Evolutionary conservation across 345 rosid genomes (phyloP), one percentile per base, ranked within the genome.

Genomic region (Chamaenerion angustifolium): DNA sequence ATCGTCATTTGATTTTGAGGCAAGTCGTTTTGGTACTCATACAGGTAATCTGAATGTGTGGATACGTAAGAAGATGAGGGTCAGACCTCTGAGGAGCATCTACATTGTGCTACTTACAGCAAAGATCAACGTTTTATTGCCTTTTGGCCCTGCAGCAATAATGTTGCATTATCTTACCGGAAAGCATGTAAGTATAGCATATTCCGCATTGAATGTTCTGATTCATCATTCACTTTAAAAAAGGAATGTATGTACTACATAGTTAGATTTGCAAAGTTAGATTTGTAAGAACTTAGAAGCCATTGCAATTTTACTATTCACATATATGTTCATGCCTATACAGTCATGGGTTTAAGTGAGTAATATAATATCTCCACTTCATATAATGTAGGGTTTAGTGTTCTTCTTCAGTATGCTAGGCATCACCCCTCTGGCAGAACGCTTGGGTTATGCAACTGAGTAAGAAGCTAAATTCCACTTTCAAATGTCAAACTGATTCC

Each of bases 381-480:
- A 51, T 52, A 17, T 49, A 48, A 61, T 59, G 56, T 56, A 72
- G 78, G 64, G 71, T 16, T 56, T 64, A 69, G 74, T 76, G 47
- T 76, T 76, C 63, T 56, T 76, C 63, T 51, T 63, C 55, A 67
- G 74, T 43, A 62, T 72, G 61, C 52, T 76, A 48, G 82, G 78
- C 41, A 76, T 70, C 48, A 65, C 65, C 31, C 82, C 82, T 31
- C 53, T 76, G 42, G 78, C 82, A 2, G 82, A 76, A 67, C 70
- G 76, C 44, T 60, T 76, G 55, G 78, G 82, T 43, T 76, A 58
- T 63, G 71, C 66, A 5, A 76, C 78, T 10, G 78, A 73, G 76
- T 72, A 65, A 52, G 78, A 17, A 50, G 6, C 21, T 54, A 23
- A n/a, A 11, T 48, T 18, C 16, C 35, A 19, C 23, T 45, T 56